These are phyloP conservation scores for Phytopythium mirpurense DNA, from an alignment of 352 stramenopile genomes.

Conservation along the genomic window DNA sequence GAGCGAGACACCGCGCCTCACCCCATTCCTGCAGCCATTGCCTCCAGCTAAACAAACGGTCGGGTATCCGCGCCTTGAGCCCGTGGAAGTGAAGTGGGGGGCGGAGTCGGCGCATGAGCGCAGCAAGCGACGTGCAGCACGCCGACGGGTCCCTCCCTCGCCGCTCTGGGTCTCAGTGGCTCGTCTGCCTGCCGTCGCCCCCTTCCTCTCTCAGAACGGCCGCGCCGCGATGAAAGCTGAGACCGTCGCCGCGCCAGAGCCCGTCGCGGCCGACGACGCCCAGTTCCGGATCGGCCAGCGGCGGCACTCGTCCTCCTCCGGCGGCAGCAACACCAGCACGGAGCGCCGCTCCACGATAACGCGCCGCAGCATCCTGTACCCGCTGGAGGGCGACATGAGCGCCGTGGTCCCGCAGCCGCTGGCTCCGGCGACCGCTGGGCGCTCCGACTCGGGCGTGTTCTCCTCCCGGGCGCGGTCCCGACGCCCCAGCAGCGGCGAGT, in stretches of 20 bases:
- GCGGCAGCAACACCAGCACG: constrained; percentile 6
- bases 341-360: constrained; percentile 12
- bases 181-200: not conserved
- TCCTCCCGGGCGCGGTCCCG: not conserved
- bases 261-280: constrained; percentile 9
- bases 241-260: not conserved
- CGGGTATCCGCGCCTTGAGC: too few species aligned
- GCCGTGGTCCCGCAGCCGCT: constrained; percentile 30
- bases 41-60: too few species aligned
- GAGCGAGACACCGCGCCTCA: too few species aligned
- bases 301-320: not conserved
- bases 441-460: not conserved
- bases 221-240: not conserved
- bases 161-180: not conserved
- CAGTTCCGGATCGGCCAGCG: constrained; percentile 3
- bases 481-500: not conserved
- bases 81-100: too few species aligned
- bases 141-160: too few species aligned
- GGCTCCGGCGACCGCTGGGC: not conserved
- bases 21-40: too few species aligned
- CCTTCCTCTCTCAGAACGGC: not conserved
- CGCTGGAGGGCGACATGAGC: constrained; percentile 27
- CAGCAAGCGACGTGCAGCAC: not conserved
- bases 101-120: too few species aligned
- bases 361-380: constrained; percentile 18